These are phyloP conservation scores for Tuber melanosporum DNA, from an alignment of 495 filamentous ascomycete genomes.

Conservation along the genomic window DNA sequence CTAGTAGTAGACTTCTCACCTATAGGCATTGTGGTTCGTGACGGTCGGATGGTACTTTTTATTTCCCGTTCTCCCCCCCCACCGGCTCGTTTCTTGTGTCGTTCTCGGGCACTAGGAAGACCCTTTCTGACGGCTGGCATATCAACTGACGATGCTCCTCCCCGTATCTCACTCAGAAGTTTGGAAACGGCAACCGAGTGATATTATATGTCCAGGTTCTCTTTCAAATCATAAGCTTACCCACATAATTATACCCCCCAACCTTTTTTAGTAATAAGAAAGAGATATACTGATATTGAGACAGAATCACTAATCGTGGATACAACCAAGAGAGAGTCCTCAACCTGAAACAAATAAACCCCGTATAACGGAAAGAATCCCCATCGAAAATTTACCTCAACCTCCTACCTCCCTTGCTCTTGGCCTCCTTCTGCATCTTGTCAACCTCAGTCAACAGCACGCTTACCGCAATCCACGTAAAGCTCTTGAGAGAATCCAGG, in stretches of 20 bases:
- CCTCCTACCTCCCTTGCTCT: neutral
- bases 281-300: neutral
- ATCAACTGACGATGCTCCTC: neutral
- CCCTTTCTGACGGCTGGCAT: neutral
- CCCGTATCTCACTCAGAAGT: neutral
- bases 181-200: neutral
- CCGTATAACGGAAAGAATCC: neutral
- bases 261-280: neutral
- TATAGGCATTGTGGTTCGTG: too few species aligned
- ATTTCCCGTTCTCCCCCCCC: too few species aligned
- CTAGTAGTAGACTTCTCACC: neutral
- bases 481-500: conserved; percentile 46
- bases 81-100: too few species aligned
- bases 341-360: neutral
- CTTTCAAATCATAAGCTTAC: neutral
- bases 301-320: neutral
- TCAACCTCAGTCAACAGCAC: conserved; percentile 48
- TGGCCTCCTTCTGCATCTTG: conserved; percentile 29
- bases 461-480: conserved; percentile 47
- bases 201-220: neutral
- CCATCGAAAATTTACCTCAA: neutral
- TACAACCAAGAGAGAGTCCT: neutral
- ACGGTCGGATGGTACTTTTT: too few species aligned
- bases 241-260: neutral
- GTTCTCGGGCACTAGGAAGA: neutral